These are phyloP conservation scores for Xylaria sp. DNA, from an alignment of 495 filamentous ascomycete species.

Conservation along the genomic window DNA sequence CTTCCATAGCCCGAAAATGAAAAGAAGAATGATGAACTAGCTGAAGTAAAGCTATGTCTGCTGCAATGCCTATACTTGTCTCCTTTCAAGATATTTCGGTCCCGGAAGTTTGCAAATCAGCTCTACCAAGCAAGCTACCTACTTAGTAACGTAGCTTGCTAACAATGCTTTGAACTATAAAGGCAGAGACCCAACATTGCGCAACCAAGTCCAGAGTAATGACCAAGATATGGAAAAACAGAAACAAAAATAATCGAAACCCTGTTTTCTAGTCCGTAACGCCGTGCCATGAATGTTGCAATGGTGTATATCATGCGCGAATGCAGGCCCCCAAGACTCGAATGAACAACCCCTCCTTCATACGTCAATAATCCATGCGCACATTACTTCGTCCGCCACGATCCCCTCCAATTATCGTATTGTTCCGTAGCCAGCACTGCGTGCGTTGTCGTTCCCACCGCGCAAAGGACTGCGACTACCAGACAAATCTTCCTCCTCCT, in stretches of 20 bases:
- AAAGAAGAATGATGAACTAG: background rate
- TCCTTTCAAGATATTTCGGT: no score
- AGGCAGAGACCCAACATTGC: background rate
- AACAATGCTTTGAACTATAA: slow-evolving; percentile 8
- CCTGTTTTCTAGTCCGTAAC: slow-evolving; percentile 32
- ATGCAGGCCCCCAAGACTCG: background rate
- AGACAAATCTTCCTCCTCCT: slow-evolving; percentile 5
- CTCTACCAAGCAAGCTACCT: slow-evolving; percentile 11
- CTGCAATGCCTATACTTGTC: background rate
- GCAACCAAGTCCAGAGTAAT: background rate
- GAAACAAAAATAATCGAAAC: background rate
- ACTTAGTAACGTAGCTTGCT: background rate
- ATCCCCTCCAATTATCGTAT: background rate
- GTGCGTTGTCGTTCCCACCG: background rate
- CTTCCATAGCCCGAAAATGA: background rate
- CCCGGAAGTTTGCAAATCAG: background rate
- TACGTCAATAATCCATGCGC: slow-evolving; percentile 10
- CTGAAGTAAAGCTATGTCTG: background rate
- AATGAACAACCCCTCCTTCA: background rate
- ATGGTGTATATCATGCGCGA: background rate
- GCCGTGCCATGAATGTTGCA: slow-evolving; percentile 18
- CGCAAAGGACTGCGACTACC: background rate
- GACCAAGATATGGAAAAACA: background rate
- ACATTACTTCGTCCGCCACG: slow-evolving; percentile 3
- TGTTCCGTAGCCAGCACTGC: slow-evolving; percentile 10